These are phyloP conservation scores for Asterophora lycoperdoides DNA, from an alignment of 768 basidiomycete genomes.

Conservation along the genomic window DNA sequence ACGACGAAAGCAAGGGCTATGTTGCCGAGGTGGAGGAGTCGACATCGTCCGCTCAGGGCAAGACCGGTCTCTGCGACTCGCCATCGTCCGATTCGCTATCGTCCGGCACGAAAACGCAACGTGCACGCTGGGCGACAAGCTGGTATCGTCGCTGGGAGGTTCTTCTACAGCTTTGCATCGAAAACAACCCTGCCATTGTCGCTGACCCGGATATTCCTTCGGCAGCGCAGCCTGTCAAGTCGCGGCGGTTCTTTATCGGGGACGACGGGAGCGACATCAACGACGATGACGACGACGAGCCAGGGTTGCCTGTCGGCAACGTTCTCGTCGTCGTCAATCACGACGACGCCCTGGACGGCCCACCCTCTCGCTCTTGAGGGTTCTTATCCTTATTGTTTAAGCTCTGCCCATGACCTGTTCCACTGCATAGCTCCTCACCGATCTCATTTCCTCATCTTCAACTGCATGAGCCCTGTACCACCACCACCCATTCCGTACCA, in stretches of 20 bases:
- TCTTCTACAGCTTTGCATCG: conserved; percentile 38
- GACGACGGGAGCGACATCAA: conserved; percentile 17
- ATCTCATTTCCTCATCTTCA: background rate
- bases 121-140: conserved; percentile 37
- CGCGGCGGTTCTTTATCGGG: conserved; percentile 19
- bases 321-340: conserved; percentile 16
- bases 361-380: conserved; percentile 6
- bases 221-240: conserved; percentile 1
- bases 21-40: background rate
- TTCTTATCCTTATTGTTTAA: conserved; percentile 1
- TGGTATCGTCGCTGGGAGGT: conserved; percentile 57
- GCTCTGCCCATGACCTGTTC: too few species aligned
- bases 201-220: conserved; percentile 1
- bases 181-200: conserved; percentile 12
- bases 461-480: background rate
- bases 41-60: background rate
- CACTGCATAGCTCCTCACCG: too few species aligned
- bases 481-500: background rate
- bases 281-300: conserved; percentile 18
- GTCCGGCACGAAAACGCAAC: conserved; percentile 9
- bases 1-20: background rate
- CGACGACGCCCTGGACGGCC: background rate
- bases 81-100: conserved; percentile 2
- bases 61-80: background rate
- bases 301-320: background rate